These are phyloP conservation scores for Ploettnerulaceae sp. DNA, from an alignment of 2,329 filamentous ascomycete genomes.

Conservation along the genomic window DNA sequence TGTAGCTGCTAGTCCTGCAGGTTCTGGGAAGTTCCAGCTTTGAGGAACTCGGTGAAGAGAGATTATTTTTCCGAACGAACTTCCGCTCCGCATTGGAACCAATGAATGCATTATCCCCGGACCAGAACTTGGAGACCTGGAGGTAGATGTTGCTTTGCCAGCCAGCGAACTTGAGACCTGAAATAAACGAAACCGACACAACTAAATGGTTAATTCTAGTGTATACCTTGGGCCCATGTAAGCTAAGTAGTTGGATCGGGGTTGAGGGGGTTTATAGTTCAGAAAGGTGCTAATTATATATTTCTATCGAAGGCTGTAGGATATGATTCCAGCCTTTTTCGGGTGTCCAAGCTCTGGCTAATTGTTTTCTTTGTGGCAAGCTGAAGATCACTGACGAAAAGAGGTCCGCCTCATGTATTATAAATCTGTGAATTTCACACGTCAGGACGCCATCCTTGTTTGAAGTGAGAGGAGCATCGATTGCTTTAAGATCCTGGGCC, in stretches of 20 bases:
- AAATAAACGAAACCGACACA: slow-evolving; percentile 50
- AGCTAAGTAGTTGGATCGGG: slow-evolving; percentile 8
- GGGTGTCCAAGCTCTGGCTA: too few relatives aligned
- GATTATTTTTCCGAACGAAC: slow-evolving; percentile 35
- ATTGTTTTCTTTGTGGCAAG: too few relatives aligned
- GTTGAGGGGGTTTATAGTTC: not conserved
- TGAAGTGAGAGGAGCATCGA: slow-evolving; percentile 34
- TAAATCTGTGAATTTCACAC: slow-evolving; percentile 56
- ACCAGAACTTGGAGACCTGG: slow-evolving; percentile 36
- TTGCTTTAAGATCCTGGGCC: slow-evolving; percentile 33
- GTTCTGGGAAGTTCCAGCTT: slow-evolving; percentile 21
- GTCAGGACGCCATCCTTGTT: slow-evolving; percentile 39
- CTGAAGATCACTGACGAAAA: not conserved
- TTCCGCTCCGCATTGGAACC: slow-evolving; percentile 52
- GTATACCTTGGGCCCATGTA: slow-evolving; percentile 45
- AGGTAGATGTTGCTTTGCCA: slow-evolving; percentile 44
- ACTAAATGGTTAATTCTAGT: slow-evolving; percentile 57
- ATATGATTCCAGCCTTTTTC: too few relatives aligned
- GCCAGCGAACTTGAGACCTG: slow-evolving; percentile 57
- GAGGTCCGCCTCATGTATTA: slow-evolving; percentile 41
- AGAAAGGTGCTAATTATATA: too few relatives aligned
- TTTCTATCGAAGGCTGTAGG: too few relatives aligned
- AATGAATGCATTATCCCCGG: slow-evolving; percentile 49
- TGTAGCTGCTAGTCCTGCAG: slow-evolving; percentile 27
- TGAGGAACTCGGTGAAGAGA: slow-evolving; percentile 36